Conservation (phyloP, 2,329 filamentous ascomycete species). For the Cladosporium oxysporum region DNA sequence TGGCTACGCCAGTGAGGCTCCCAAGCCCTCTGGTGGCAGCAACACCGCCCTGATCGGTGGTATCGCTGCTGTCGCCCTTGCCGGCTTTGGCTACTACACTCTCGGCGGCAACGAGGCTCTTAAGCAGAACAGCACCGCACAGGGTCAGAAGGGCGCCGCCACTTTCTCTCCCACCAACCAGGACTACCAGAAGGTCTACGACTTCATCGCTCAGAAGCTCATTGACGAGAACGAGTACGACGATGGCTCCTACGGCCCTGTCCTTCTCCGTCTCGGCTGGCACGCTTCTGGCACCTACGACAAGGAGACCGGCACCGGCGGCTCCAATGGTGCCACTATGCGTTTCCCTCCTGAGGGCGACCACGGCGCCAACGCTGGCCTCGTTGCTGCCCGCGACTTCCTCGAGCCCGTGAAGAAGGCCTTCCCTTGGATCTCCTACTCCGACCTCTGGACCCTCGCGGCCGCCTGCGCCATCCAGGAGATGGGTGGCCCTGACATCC, state of each 20-base stretch:
- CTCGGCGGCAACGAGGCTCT: slow-evolving; percentile 44
- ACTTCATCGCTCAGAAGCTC: slow-evolving; percentile 75
- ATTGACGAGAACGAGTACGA: slow-evolving; percentile 95
- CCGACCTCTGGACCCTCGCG: slow-evolving; percentile 91
- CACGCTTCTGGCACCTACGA: slow-evolving; percentile 93
- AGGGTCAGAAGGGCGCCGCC: slow-evolving; percentile 41
- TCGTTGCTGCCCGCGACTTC: slow-evolving; percentile 85
- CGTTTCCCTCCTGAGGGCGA: slow-evolving; percentile 84
- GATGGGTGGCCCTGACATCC: slow-evolving; percentile 85
- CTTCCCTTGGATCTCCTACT: slow-evolving; percentile 95
- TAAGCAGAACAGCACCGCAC: slow-evolving; percentile 44
- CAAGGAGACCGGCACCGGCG: slow-evolving; percentile 81
- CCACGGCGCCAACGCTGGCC: slow-evolving; percentile 92
- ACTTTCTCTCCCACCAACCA: slow-evolving; percentile 73
- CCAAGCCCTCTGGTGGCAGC: slow-evolving; percentile 33
- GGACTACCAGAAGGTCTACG: slow-evolving; percentile 95
- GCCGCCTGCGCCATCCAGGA: slow-evolving; percentile 89
- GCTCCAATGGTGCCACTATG: slow-evolving; percentile 97
- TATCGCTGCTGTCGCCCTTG: slow-evolving; percentile 60
- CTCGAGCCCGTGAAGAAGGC: slow-evolving; percentile 86
- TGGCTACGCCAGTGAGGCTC: slow-evolving; percentile 63
- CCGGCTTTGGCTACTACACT: slow-evolving; percentile 67
- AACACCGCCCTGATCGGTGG: slow-evolving; percentile 59
- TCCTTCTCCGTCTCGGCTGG: slow-evolving; percentile 89
- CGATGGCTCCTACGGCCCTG: slow-evolving; percentile 92